phyloP scores from a whole-genome alignment of 306 rosid species.

The Quercus cerris region DNA sequence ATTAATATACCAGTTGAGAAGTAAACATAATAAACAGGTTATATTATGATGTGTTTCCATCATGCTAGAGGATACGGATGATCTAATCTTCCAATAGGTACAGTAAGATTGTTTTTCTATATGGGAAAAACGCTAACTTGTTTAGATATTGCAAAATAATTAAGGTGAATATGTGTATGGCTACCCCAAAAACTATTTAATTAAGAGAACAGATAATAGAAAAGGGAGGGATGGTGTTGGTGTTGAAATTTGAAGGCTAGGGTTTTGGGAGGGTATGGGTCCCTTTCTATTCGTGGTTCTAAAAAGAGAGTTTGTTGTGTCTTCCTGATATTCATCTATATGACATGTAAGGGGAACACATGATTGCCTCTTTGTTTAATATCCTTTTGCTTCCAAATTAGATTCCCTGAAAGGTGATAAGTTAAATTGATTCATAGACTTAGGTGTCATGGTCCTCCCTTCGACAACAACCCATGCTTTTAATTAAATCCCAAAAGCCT shows the following conservation, averaged over 20 bases:
- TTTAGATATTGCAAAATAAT: background rate
- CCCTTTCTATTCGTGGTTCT: conserved; percentile 11
- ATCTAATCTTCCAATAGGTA: conserved; percentile 33
- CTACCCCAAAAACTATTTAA: background rate
- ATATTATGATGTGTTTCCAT: conserved; percentile 1
- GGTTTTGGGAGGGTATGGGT: conserved; percentile 8
- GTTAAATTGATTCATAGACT: too few species aligned
- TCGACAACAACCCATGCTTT: too few species aligned
- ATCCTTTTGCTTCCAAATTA: too few species aligned
- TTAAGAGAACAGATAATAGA: background rate
- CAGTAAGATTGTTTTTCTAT: background rate
- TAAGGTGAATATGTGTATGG: background rate
- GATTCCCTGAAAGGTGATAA: too few species aligned
- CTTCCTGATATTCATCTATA: conserved; percentile 26
- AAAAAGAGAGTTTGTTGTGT: conserved; percentile 16
- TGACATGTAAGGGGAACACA: background rate
- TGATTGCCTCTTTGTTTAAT: too few species aligned
- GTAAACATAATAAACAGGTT: conserved; percentile 1
- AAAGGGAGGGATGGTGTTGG: background rate
- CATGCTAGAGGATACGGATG: conserved; percentile 11
- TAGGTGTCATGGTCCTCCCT: too few species aligned
- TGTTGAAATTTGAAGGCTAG: conserved; percentile 2
- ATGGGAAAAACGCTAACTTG: conserved; percentile 2
- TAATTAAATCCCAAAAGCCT: too few species aligned
- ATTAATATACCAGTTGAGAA: conserved; percentile 15